These are phyloP conservation scores for Amesomyces nigricolor DNA, from an alignment of 2,329 filamentous ascomycete genomes.

Conservation along the genomic window DNA sequence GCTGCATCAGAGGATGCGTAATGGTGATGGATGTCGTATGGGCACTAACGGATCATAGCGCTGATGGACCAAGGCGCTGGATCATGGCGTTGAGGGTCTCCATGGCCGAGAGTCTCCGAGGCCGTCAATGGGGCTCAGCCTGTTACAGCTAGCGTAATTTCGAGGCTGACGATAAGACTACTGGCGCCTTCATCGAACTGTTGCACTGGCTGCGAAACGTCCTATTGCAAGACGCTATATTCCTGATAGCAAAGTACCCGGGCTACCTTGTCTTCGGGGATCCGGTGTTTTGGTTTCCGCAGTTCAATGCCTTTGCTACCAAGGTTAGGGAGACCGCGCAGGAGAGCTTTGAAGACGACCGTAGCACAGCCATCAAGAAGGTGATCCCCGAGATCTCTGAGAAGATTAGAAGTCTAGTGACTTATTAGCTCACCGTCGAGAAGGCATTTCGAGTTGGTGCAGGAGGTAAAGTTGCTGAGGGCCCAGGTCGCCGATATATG, in stretches of 20 bases:
- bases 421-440: constrained; percentile 1
- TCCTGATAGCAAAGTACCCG: constrained; percentile 1
- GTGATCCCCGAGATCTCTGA: constrained; percentile 3
- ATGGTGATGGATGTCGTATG: too few relatives aligned
- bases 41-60: too few relatives aligned
- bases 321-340: constrained; percentile 1
- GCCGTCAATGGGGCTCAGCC: too few relatives aligned
- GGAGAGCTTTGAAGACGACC: constrained; percentile 6
- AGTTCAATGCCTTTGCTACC: constrained; percentile 4
- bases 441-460: neutral
- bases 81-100: too few relatives aligned
- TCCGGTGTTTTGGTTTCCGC: neutral
- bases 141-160: neutral
- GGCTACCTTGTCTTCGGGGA: constrained; percentile 1
- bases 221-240: too few relatives aligned
- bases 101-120: too few relatives aligned
- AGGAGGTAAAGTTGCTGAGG: too few relatives aligned
- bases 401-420: constrained; percentile 1
- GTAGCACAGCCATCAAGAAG: constrained; percentile 2
- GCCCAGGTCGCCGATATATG: too few relatives aligned
- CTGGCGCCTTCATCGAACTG: constrained; percentile 1
- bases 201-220: neutral
- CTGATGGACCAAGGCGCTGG: too few relatives aligned
- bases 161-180: neutral
- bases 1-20: too few relatives aligned